Evolutionary conservation across 306 rosid species (phyloP).

Genomic region (Malus sylvestris): DNA sequence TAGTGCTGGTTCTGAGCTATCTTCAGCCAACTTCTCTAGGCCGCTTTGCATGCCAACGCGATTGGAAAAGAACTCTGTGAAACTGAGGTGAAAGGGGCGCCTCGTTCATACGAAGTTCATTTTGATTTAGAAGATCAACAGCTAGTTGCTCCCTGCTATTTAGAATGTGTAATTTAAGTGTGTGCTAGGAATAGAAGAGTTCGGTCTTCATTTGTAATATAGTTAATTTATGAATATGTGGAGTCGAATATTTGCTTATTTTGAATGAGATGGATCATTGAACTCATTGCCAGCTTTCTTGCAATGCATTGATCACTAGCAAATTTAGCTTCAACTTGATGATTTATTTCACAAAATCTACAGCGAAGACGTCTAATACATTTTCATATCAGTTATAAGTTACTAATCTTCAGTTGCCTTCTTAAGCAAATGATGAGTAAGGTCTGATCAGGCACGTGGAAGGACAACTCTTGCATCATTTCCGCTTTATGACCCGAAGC

Average conservation of each 20-base stretch:
- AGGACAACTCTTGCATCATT: background rate
- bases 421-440: background rate
- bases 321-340: background rate
- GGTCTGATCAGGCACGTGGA: background rate
- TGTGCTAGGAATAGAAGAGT: background rate
- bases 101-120: constrained; percentile 4
- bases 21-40: constrained; percentile 52
- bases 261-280: background rate
- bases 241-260: background rate
- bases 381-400: too few species aligned
- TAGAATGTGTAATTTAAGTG: constrained; percentile 13
- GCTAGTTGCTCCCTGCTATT: constrained; percentile 50
- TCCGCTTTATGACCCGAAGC: constrained; percentile 50
- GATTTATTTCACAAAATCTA: background rate
- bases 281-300: background rate
- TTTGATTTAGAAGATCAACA: constrained; percentile 51
- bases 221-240: constrained; percentile 20
- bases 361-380: too few species aligned
- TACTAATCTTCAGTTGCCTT: background rate
- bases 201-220: constrained; percentile 19
- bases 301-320: too few species aligned
- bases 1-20: constrained; percentile 60
- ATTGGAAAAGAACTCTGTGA: constrained; percentile 43
- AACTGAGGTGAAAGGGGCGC: constrained; percentile 23
- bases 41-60: constrained; percentile 48